Evolutionary conservation across 805 yeast genomes (phyloP).

Genomic region (Pichia californica): DNA sequence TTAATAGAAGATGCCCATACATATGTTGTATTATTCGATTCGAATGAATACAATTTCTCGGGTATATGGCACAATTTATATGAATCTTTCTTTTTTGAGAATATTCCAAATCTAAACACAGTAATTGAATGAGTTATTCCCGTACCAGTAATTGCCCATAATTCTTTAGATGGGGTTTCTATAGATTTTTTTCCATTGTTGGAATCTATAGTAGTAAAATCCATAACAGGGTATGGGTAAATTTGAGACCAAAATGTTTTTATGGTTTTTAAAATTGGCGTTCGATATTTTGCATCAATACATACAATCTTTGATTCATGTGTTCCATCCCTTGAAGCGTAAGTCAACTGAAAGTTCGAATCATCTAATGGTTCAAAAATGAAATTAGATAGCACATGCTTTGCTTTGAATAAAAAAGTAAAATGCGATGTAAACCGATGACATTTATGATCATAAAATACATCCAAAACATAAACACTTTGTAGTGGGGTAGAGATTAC

Average conservation of each 20-base stretch:
- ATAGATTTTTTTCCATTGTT: constrained; percentile 15
- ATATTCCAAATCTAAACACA: constrained; percentile 21
- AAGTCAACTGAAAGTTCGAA: constrained; percentile 15
- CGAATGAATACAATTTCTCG: neutral
- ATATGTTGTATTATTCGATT: neutral
- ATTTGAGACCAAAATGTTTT: constrained; percentile 16
- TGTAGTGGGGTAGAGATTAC: constrained; percentile 19
- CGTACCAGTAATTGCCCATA: constrained; percentile 27
- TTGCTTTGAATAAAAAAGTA: constrained; percentile 19
- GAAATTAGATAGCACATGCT: constrained; percentile 18
- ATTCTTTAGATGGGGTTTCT: constrained; percentile 20
- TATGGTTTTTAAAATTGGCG: constrained; percentile 14
- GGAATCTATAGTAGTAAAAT: constrained; percentile 18
- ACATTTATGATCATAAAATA: constrained; percentile 16
- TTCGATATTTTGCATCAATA: constrained; percentile 13
- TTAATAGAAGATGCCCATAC: neutral
- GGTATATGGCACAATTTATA: neutral
- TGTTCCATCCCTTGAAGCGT: constrained; percentile 22
- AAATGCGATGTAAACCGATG: constrained; percentile 16
- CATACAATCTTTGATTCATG: constrained; percentile 19
- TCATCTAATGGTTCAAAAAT: constrained; percentile 18
- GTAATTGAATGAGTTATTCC: constrained; percentile 22
- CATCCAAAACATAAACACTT: constrained; percentile 24
- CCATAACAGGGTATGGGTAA: constrained; percentile 25
- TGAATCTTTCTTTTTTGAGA: constrained; percentile 23